Base-by-base conservation (phyloP, 805 yeast species). In the Pichia ethanolica region DNA sequence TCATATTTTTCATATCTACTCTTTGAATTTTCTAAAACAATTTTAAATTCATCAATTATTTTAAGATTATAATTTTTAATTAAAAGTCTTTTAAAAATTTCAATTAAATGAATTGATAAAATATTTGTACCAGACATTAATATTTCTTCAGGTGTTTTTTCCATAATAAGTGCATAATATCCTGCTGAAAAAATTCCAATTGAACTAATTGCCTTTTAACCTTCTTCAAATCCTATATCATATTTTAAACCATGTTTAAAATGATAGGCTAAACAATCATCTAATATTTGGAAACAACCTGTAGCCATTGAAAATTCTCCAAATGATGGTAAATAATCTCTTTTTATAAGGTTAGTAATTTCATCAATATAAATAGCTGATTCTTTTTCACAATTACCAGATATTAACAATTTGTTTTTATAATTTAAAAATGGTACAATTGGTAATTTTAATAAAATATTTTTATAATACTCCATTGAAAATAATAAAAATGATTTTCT, bases 181-280 rank as follows among this genome's bases (percentile, higher is more conserved):
- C 55, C 55, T 5, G 55, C 48, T 32, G 48, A 44, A 32, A 52
- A 52, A 3, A 47, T 52, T 4, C 55, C 53, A 26, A 52, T 40
- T 28, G 40, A 44, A 11, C 46, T 46, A 40, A 52, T 45, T 30
- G 47, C 40, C 1, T 35, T 36, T 5, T 46, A 27, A 12, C 50
- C 47, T 26, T 52, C 55, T 33, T 40, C 34, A 5, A 9, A 8
- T 4, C 30, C 25, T 12, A 52, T 26, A 30, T 46, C 55, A 7
- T 39, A 35, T 34, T 42, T 39, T 7, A 44, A 32, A 5, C 50
- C 53, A 27, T 38, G 33, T 26, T 52, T 49, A 28, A 52, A 52
- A 44, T 52, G 53, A 13, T 34, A 49, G 25, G 40, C 53, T 26
- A 52, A 32, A 13, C 53, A 49, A 38, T 43, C 35, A 12, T 49